These are phyloP conservation scores for Stevia rebaudiana DNA, from an alignment of 140 eudicot genomes.

Conservation along the genomic window DNA sequence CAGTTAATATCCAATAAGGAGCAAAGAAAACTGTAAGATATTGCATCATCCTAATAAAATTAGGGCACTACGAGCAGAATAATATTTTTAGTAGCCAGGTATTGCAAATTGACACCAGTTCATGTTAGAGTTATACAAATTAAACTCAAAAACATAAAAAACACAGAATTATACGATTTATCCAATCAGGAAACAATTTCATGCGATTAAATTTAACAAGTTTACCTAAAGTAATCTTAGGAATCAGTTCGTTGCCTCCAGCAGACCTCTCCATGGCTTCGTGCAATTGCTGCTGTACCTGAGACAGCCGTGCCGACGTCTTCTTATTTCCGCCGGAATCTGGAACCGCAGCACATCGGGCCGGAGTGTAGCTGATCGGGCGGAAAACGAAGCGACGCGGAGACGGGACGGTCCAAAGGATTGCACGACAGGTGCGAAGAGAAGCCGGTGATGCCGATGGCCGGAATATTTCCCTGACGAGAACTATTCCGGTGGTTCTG, in stretches of 20 bases:
- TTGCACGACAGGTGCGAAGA: constrained; percentile 9
- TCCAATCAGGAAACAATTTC: background rate
- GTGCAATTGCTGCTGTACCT: constrained; percentile 58
- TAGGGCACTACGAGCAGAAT: background rate
- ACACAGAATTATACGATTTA: background rate
- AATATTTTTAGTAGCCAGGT: background rate
- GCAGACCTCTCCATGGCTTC: constrained; percentile 70
- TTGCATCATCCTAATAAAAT: background rate
- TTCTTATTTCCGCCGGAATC: constrained; percentile 46
- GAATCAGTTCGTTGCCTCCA: constrained; percentile 60
- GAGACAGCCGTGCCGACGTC: constrained; percentile 66
- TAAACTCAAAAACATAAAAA: background rate
- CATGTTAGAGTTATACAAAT: background rate
- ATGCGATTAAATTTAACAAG: background rate
- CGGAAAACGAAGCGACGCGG: constrained; percentile 21
- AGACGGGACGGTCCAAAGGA: background rate
- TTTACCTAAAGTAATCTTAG: constrained; percentile 69
- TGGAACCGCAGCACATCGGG: constrained; percentile 48
- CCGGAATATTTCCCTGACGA: constrained; percentile 31
- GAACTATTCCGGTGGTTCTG: constrained; percentile 26
- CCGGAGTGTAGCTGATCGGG: constrained; percentile 36
- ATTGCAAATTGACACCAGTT: background rate
- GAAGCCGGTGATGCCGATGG: constrained; percentile 15
- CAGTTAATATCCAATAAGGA: background rate
- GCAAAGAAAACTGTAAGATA: background rate